Conservation (phyloP, 2,329 filamentous ascomycete species). For the Pseudogymnoascus sp. region DNA sequence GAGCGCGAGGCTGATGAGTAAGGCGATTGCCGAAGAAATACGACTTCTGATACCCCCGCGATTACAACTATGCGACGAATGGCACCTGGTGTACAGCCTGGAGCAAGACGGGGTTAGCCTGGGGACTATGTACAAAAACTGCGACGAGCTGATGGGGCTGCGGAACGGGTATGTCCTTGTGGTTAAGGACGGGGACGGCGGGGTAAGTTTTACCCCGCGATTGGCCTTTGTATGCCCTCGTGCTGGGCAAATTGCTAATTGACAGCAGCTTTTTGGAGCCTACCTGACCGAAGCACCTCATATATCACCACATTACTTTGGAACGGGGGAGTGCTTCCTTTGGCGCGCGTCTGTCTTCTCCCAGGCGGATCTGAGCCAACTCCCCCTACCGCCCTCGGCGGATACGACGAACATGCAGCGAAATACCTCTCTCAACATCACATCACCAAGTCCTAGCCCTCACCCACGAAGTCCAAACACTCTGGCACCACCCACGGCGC, state of each 20-base stretch:
- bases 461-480: slow-evolving; percentile 29
- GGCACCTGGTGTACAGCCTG: slow-evolving; percentile 79
- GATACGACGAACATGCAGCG: slow-evolving; percentile 54
- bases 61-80: slow-evolving; percentile 77
- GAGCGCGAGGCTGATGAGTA: slow-evolving; percentile 58
- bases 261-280: slow-evolving; percentile 67
- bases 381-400: slow-evolving; percentile 62
- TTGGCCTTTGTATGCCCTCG: background rate
- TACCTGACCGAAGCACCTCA: slow-evolving; percentile 87
- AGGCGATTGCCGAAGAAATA: slow-evolving; percentile 82
- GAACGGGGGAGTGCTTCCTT: slow-evolving; percentile 92
- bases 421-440: slow-evolving; percentile 37
- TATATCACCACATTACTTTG: slow-evolving; percentile 77
- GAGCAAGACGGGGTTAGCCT: slow-evolving; percentile 88
- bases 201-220: slow-evolving; percentile 42
- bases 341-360: slow-evolving; percentile 67
- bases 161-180: slow-evolving; percentile 87
- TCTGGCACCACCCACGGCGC: slow-evolving; percentile 21
- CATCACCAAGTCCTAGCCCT: slow-evolving; percentile 14
- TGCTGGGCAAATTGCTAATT: slow-evolving; percentile 3
- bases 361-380: slow-evolving; percentile 40
- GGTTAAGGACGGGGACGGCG: slow-evolving; percentile 66
- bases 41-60: slow-evolving; percentile 78
- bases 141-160: slow-evolving; percentile 54
- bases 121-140: slow-evolving; percentile 75